Evolutionary conservation across 345 rosid species (phyloP).

Genomic region (Ricinus communis): DNA sequence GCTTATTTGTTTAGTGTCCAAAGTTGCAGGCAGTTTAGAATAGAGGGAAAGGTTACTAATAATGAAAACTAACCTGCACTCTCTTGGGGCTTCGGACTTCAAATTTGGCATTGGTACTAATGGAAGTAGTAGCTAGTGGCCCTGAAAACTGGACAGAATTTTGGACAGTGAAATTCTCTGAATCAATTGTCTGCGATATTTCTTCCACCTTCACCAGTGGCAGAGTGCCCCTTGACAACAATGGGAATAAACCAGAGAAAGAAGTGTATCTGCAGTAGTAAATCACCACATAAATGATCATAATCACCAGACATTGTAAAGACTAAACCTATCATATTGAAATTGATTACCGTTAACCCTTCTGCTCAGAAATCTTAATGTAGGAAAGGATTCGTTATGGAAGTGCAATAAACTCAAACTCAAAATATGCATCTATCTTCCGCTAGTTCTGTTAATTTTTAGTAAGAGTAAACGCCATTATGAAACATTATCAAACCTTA

Average conservation of each 20-base stretch:
- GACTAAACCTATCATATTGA: not conserved
- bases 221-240: constrained; percentile 63
- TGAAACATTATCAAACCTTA: no score
- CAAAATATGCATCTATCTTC: no score
- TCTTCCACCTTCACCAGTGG: constrained; percentile 77
- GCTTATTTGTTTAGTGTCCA: not conserved
- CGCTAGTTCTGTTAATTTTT: no score
- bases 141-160: constrained; percentile 75
- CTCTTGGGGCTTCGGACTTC: constrained; percentile 88
- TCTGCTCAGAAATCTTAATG: no score
- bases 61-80: constrained; percentile 59
- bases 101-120: constrained; percentile 83
- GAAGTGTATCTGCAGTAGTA: constrained; percentile 68
- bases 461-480: no score
- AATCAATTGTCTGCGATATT: constrained; percentile 90
- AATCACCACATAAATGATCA: no score
- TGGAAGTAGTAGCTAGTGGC: constrained; percentile 74
- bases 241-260: constrained; percentile 70
- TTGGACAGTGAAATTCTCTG: constrained; percentile 72
- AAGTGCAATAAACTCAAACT: no score
- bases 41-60: no score
- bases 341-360: not conserved
- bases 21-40: not conserved
- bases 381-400: no score
- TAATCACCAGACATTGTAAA: not conserved